These are phyloP conservation scores for Microcera coccophila DNA, from an alignment of 2,329 filamentous ascomycete genomes.

Conservation along the genomic window DNA sequence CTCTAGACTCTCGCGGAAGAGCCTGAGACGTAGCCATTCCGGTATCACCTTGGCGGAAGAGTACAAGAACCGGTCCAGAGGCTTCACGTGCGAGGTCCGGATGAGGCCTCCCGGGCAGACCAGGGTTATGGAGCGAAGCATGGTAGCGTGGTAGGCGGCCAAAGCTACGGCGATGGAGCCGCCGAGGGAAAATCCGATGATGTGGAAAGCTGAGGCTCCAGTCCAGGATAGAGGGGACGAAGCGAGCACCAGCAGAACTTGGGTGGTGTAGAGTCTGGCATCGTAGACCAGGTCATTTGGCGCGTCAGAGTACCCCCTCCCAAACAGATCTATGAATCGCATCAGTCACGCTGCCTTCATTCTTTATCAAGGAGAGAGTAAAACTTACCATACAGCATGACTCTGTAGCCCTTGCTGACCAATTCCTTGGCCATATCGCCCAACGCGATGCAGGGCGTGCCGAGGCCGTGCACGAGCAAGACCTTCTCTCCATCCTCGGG, in stretches of 20 bases:
- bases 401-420: slow-evolving; percentile 66
- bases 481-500: slow-evolving; percentile 69
- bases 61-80: slow-evolving; percentile 48
- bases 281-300: slow-evolving; percentile 67
- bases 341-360: no score
- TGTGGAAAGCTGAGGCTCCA: slow-evolving; percentile 52
- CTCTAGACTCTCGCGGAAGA: slow-evolving; percentile 49
- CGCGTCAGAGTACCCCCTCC: slow-evolving; percentile 63
- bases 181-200: slow-evolving; percentile 79
- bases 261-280: slow-evolving; percentile 66
- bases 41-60: slow-evolving; percentile 54
- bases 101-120: slow-evolving; percentile 78
- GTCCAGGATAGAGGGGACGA: slow-evolving; percentile 70
- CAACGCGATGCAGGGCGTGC: slow-evolving; percentile 73
- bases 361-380: not conserved
- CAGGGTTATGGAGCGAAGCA: slow-evolving; percentile 68
- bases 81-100: slow-evolving; percentile 44
- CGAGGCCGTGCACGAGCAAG: slow-evolving; percentile 78
- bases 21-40: slow-evolving; percentile 46
- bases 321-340: slow-evolving; percentile 62
- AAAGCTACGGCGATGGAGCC: slow-evolving; percentile 75
- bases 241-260: slow-evolving; percentile 66
- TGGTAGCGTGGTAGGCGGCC: slow-evolving; percentile 64
- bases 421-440: slow-evolving; percentile 63
- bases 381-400: slow-evolving; percentile 68